A percentile compares a stretch with the other conserved stretches of the same genome.
Conservation (phyloP, 352 stramenopile genomes). For the Phytophthora pistaciae region DNA sequence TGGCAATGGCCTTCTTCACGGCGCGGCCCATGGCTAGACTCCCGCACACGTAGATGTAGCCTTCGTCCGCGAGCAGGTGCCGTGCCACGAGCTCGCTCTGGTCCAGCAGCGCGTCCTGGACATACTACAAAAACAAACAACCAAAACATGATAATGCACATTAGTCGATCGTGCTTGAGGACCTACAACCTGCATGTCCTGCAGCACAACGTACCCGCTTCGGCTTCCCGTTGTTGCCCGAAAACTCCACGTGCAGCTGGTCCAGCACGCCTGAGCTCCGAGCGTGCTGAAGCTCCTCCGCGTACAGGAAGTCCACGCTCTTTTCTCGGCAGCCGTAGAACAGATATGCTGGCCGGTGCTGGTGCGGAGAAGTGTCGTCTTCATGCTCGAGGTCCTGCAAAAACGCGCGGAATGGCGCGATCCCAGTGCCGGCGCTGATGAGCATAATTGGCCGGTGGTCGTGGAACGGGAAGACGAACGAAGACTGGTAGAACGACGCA, state of each 20-base stretch:
- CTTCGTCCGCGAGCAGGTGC: conserved; percentile 63
- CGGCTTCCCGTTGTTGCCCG: conserved; percentile 29
- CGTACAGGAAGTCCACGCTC: conserved; percentile 78
- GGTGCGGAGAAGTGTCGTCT: conserved; percentile 24
- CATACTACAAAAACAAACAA: conserved; percentile 51
- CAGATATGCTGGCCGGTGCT: conserved; percentile 62
- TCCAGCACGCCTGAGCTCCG: conserved; percentile 53
- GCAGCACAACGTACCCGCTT: conserved; percentile 55
- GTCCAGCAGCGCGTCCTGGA: conserved; percentile 72
- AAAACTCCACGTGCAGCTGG: conserved; percentile 72
- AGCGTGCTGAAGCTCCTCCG: conserved; percentile 63
- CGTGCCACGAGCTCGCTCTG: conserved; percentile 62
- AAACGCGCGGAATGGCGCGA: conserved; percentile 86
- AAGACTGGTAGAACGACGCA: conserved; percentile 77
- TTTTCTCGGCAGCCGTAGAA: conserved; percentile 80
- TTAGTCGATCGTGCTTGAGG: neutral
- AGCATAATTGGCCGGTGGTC: conserved; percentile 75
- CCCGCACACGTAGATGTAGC: conserved; percentile 84
- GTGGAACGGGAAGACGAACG: conserved; percentile 76
- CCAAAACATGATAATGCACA: conserved; percentile 3
- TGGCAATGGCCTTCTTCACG: conserved; percentile 70
- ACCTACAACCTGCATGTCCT: neutral
- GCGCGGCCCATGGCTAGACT: conserved; percentile 81
- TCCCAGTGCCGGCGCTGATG: conserved; percentile 81
- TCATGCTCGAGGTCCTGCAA: conserved; percentile 81